Evolutionary conservation across 768 basidiomycete species (phyloP), one percentile per base, ranked within the genome.

Genomic region (Lactarius psammicola): DNA sequence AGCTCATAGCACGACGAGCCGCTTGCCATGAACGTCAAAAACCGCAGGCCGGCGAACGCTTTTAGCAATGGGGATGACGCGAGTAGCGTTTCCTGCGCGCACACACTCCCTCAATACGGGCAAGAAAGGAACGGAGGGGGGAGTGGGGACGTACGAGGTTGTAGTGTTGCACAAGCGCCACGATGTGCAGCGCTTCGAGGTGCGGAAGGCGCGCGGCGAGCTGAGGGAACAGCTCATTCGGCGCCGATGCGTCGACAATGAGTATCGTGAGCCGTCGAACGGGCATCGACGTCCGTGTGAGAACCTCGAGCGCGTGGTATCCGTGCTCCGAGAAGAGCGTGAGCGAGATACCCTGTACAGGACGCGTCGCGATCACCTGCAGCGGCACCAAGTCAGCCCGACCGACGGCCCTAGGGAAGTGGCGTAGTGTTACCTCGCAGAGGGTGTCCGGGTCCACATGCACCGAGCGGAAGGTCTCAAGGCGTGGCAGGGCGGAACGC

Each of bases 111-210:
- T 38, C 58, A 46, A 70, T 51, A 28, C 65, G 57, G 30, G 69
- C 31, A 59, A 31, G 23, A 26, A 57, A 3, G 51, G 55, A 33
- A 51, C 3, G 18, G 51, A 34, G 53, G 8, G 31, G 23, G 66
- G 4, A 23, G 36, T 33, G 6, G 9, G 23, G 46, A 76, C 85
- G 70, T 69, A 80, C 85, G 55, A 79, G 75, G 3, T 78, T 79
- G 60, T 82, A 82, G 17, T 80, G 78, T 2, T 81, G 78, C 68
- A 82, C 76, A 23, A 87, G 75, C 54, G 86, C 78, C 13, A 88
- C 85, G 34, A 87, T 75, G 70, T 88, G 86, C 40, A 88, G 72
- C 1, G 86, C 85, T 71, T 88, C 85, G 56, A 89, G 75, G 40
- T 77, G 60, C 0, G 81, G 79, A 4, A 87, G 76, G 5, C 83